Conservation (phyloP, 805 yeast species). For the Candida pseudoglaebosa region DNA sequence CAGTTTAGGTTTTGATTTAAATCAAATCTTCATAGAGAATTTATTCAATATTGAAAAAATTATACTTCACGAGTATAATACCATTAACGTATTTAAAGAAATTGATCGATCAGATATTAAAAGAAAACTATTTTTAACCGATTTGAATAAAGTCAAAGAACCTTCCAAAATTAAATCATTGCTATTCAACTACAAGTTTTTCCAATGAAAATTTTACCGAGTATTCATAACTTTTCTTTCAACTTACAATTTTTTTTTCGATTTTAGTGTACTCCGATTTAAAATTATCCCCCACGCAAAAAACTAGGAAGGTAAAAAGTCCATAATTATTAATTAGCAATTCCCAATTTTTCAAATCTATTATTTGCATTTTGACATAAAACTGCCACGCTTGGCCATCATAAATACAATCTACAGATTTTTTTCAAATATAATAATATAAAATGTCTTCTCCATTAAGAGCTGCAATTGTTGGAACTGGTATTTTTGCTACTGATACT, state of each 20-base stretch:
- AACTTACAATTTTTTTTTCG: too few species aligned
- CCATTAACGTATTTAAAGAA: slow-evolving; percentile 4
- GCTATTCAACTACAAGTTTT: background rate
- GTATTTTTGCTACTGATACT: slow-evolving; percentile 80
- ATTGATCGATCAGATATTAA: slow-evolving; percentile 4
- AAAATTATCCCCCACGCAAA: background rate
- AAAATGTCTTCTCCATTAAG: slow-evolving; percentile 30
- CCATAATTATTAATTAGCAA: too few species aligned
- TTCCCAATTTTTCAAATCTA: too few species aligned
- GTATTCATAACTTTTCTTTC: too few species aligned
- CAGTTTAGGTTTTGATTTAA: too few species aligned
- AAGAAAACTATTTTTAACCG: slow-evolving; percentile 2
- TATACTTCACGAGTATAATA: slow-evolving; percentile 15
- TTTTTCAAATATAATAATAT: too few species aligned
- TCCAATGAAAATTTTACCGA: background rate
- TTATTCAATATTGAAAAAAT: slow-evolving; percentile 13
- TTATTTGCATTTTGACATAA: too few species aligned
- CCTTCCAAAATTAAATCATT: background rate
- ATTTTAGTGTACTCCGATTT: background rate
- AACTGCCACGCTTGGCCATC: too few species aligned
- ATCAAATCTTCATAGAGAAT: slow-evolving; percentile 1
- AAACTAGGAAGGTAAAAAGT: background rate
- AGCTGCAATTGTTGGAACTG: slow-evolving; percentile 74
- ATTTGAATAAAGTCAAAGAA: background rate
- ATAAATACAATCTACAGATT: too few species aligned